Conservation (phyloP, 78 protist species). For the Dictyostelium brefeldianum region DNA sequence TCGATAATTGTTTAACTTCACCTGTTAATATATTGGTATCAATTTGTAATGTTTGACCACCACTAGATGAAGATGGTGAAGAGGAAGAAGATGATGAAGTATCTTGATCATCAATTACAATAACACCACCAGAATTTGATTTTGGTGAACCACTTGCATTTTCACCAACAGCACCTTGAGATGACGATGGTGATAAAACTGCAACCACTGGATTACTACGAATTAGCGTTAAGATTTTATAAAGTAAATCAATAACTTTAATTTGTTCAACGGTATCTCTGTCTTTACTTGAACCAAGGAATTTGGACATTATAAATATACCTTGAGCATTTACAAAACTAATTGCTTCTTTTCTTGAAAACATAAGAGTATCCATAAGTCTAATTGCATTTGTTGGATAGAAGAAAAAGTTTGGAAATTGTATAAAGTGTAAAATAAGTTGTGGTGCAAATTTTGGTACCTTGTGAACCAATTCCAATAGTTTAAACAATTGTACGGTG, state of each 20-base stretch:
- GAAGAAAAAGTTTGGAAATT: slow-evolving; percentile 29
- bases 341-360: slow-evolving; percentile 28
- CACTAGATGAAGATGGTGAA: neutral
- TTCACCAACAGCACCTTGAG: neutral
- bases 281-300: neutral
- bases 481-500: neutral
- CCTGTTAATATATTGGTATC: neutral
- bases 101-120: neutral
- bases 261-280: neutral
- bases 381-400: slow-evolving; percentile 8
- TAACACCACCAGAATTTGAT: neutral
- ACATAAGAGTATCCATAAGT: neutral
- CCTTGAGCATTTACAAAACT: neutral
- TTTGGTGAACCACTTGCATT: neutral
- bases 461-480: neutral
- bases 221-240: neutral
- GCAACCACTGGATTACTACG: neutral
- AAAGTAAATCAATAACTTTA: slow-evolving; percentile 2
- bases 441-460: neutral
- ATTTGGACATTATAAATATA: neutral
- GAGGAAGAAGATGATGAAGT: neutral
- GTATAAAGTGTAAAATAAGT: neutral
- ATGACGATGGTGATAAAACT: neutral
- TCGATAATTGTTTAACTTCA: neutral
- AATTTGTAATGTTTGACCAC: neutral